A percentile compares a stretch with the other conserved stretches of the same genome.
phyloP scores from a whole-genome alignment of 805 yeast genomes.

The Metschnikowia amazonensis region DNA sequence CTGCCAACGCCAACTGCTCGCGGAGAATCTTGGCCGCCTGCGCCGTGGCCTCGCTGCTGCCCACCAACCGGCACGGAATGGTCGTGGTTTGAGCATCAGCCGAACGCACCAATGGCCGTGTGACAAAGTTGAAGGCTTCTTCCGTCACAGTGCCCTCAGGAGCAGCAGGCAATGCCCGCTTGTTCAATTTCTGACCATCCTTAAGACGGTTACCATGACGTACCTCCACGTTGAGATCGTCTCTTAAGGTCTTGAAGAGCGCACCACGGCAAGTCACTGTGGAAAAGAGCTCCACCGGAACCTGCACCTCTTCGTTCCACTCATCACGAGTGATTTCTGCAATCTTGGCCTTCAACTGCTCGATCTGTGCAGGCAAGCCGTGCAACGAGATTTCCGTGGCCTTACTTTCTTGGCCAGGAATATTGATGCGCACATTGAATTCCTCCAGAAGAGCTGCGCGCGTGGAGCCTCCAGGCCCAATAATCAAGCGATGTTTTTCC shows the following conservation, averaged over 20 bases:
- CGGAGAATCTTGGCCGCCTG: conserved; percentile 52
- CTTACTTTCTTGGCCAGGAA: conserved; percentile 59
- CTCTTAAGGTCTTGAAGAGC: conserved; percentile 50
- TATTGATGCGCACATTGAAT: conserved; percentile 55
- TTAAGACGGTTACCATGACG: conserved; percentile 51
- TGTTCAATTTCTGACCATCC: conserved; percentile 49
- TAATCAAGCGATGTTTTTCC: conserved; percentile 67
- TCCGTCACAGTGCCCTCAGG: conserved; percentile 45
- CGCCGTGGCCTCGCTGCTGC: conserved; percentile 45
- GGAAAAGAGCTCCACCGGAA: conserved; percentile 56
- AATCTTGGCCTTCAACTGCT: conserved; percentile 59
- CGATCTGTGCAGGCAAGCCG: conserved; percentile 68
- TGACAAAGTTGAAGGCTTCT: conserved; percentile 45
- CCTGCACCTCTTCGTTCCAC: conserved; percentile 49
- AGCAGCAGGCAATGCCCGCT: conserved; percentile 41
- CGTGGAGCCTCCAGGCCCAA: conserved; percentile 77
- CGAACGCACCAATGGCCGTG: conserved; percentile 22
- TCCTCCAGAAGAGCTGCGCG: conserved; percentile 72
- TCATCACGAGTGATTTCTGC: conserved; percentile 57
- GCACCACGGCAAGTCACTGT: conserved; percentile 67
- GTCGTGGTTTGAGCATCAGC: conserved; percentile 20
- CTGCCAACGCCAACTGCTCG: conserved; percentile 45
- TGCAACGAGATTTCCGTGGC: conserved; percentile 51
- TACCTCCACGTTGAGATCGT: conserved; percentile 53
- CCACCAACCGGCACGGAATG: conserved; percentile 69